Conservation (phyloP, 192 early-diverging fungal species). For the Podochytrium sp. region DNA sequence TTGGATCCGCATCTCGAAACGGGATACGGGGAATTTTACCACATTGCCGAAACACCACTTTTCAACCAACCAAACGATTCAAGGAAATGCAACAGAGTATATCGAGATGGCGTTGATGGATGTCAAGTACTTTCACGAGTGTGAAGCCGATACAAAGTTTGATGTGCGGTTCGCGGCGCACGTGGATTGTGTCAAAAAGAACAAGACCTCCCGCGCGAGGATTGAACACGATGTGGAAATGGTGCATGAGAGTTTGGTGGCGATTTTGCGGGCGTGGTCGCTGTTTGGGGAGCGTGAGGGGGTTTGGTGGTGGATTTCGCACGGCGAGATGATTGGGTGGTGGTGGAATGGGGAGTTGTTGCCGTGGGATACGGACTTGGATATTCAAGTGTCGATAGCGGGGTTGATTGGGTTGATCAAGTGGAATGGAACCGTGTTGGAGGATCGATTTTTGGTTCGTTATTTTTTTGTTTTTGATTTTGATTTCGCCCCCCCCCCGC, state of each 20-base stretch:
- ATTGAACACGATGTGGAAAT: background rate
- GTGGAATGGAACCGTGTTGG: conserved; percentile 25
- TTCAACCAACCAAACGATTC: background rate
- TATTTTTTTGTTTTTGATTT: too few relatives aligned
- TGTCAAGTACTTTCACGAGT: background rate
- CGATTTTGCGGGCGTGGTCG: conserved; percentile 12
- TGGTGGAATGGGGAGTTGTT: conserved; percentile 36
- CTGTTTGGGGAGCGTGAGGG: conserved; percentile 22
- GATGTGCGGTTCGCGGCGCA: background rate
- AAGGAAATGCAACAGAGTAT: background rate
- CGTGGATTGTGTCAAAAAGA: background rate
- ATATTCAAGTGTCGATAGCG: conserved; percentile 21
- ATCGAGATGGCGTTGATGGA: background rate
- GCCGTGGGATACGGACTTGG: conserved; percentile 47
- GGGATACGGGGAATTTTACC: too few relatives aligned
- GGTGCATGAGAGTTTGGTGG: background rate
- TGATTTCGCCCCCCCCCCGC: too few relatives aligned
- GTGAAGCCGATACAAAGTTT: background rate
- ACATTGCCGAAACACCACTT: background rate
- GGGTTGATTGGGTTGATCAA: background rate
- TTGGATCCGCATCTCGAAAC: too few relatives aligned
- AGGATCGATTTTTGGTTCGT: conserved; percentile 37
- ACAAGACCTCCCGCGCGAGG: background rate
- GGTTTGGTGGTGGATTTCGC: conserved; percentile 39
- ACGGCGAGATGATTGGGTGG: conserved; percentile 48